A percentile compares a stretch with the other conserved stretches of the same genome.
Conservation (phyloP, 2,329 filamentous ascomycete species). For the Colletotrichum lentis region DNA sequence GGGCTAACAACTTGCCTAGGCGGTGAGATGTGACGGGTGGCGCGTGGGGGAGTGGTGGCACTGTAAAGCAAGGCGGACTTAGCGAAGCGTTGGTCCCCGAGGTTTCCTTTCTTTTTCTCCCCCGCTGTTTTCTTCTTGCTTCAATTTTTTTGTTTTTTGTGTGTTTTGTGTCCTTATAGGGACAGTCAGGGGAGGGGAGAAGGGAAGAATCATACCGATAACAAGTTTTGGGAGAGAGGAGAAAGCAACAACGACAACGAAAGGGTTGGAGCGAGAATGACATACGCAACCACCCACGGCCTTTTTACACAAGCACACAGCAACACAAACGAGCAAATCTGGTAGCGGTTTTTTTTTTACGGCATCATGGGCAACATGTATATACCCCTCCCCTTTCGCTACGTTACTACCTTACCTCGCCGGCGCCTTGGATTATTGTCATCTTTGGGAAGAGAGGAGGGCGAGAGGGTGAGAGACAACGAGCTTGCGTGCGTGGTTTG, state of each 20-base stretch:
- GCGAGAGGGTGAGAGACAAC: neutral
- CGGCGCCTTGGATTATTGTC: neutral
- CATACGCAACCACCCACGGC: slow-evolving; percentile 19
- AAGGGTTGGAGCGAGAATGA: slow-evolving; percentile 9
- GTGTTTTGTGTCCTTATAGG: slow-evolving; percentile 6
- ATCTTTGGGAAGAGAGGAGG: neutral
- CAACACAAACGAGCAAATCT: slow-evolving; percentile 3
- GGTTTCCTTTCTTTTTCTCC: neutral
- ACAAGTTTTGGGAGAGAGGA: slow-evolving; percentile 25
- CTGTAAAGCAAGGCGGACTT: slow-evolving; percentile 13
- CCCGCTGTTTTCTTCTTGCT: neutral
- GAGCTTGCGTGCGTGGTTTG: neutral
- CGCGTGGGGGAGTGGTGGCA: neutral
- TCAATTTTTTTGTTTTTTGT: slow-evolving; percentile 16
- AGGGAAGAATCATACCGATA: slow-evolving; percentile 25
- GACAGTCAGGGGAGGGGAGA: neutral
- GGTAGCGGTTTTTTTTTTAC: neutral
- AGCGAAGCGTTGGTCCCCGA: slow-evolving; percentile 14
- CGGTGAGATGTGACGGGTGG: slow-evolving; percentile 48
- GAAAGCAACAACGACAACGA: neutral
- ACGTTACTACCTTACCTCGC: neutral
- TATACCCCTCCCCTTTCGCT: slow-evolving; percentile 14
- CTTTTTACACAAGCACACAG: neutral
- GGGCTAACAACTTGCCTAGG: slow-evolving; percentile 56
- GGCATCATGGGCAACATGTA: slow-evolving; percentile 18